phyloP scores from a whole-genome alignment of 2,329 filamentous ascomycete species.

The Fusarium brevicatenulatum region DNA sequence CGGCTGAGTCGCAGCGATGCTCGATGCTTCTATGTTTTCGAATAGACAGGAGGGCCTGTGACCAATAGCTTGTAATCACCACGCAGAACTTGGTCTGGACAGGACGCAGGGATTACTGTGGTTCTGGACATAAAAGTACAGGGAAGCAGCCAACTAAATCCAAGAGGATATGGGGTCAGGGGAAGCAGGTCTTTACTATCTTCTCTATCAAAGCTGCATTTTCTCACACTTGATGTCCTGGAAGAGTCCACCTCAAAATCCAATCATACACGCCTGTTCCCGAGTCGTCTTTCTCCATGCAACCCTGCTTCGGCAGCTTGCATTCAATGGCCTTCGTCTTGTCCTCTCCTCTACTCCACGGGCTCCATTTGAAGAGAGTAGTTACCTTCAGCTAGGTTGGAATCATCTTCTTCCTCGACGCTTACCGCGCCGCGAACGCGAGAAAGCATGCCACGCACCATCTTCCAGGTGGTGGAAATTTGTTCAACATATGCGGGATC shows the following conservation, averaged over 20 bases:
- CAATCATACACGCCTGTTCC: not conserved
- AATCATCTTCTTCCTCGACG: fast-evolving
- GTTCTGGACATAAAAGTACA: no score
- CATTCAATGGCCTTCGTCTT: no score
- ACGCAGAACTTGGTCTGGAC: no score
- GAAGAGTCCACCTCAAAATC: not conserved
- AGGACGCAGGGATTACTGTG: fast-evolving
- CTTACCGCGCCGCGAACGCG: not conserved
- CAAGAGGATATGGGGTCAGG: no score
- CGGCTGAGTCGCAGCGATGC: no score
- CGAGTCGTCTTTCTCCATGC: no score
- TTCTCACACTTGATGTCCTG: not conserved
- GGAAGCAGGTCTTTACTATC: not conserved
- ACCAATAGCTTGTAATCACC: not conserved
- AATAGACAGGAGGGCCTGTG: not conserved
- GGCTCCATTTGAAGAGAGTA: not conserved
- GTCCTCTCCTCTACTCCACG: no score
- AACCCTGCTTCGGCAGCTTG: not conserved
- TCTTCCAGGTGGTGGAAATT: not conserved
- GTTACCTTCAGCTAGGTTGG: fast-evolving
- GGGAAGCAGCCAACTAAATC: fast-evolving
- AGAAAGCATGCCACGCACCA: not conserved
- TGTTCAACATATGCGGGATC: not conserved
- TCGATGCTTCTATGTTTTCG: not conserved
- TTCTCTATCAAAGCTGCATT: not conserved